Base-by-base conservation (phyloP, 2,329 filamentous ascomycete genomes). In the Sporothrix humicola region DNA sequence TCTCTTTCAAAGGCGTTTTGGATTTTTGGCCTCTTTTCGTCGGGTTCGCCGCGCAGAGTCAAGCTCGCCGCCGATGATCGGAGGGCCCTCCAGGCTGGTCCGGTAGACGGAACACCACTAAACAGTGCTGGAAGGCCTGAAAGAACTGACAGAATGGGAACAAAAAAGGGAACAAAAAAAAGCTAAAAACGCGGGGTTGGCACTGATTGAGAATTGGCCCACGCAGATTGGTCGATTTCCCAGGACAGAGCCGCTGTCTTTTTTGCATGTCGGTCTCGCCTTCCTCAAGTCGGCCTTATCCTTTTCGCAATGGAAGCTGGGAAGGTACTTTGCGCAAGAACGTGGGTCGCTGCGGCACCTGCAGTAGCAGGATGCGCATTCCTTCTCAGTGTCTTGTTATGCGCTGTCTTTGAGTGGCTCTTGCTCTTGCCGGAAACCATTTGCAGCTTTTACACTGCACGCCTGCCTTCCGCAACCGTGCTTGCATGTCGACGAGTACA, bases 111-210 rank as follows among this genome's bases (percentile, higher is more conserved):
- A 75, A 71, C 58, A 1, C 42, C 61, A 37, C 31, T 20, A 8
- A 54, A 56, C 50, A 48, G 37, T 52, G 59, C 59, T 61, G 20
- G 5, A 37, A 37, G 31, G 31, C 31, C 23, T 54, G 46, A 54
- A 52, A 37, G 48, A 31, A 66, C n/a, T 20, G 42, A 59, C 5
- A 59, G 13, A 26, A 26, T 15, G 31, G 23, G 56, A 56, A 59
- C 56, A 58, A 26, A 26, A 58, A 61, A 42, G 37, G 8, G 10
- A 61, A 31, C 58, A n/a, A 61, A 56, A 74, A 74, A 58, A 74
- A 37, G 31, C 31, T 37, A 37, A 74, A 76, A 76, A 76, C 74
- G 75, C 75, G 75, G 75, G 75, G 74, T 74, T 73, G 65, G 69
- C 17, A 54, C 61, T 54, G 74, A 74, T 75, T 76, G 56, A 73